A percentile compares a stretch with the other conserved stretches of the same genome.
These are phyloP conservation scores for Kodamaea suecica DNA, from an alignment of 1,139 yeast genomes.

Conservation along the genomic window DNA sequence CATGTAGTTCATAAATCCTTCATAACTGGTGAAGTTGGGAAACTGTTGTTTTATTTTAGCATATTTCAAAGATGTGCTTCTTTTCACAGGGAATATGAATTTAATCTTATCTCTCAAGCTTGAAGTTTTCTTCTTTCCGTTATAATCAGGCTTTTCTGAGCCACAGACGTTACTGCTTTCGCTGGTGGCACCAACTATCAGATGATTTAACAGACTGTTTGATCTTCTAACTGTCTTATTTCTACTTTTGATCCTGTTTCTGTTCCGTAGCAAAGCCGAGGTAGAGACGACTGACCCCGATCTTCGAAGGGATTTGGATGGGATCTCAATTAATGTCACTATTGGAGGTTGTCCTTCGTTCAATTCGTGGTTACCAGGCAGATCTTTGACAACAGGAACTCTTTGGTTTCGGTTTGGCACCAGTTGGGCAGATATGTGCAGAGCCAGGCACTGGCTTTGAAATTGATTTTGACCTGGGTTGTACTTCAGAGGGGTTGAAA, in stretches of 20 bases:
- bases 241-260: constrained; percentile 30
- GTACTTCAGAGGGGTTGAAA: too few species aligned
- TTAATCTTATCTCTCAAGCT: constrained; percentile 9
- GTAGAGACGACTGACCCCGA: constrained; percentile 33
- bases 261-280: constrained; percentile 30
- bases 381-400: neutral
- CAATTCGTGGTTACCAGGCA: constrained; percentile 1
- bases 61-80: constrained; percentile 35
- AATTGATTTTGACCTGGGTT: neutral
- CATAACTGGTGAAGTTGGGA: constrained; percentile 25
- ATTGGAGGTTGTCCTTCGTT: constrained; percentile 14
- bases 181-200: too few species aligned
- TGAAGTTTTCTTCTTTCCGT: constrained; percentile 2
- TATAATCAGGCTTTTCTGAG: neutral
- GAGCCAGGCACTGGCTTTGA: neutral
- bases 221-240: constrained; percentile 28
- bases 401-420: constrained; percentile 1
- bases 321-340: constrained; percentile 31
- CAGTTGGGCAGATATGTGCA: constrained; percentile 1
- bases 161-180: too few species aligned
- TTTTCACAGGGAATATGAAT: constrained; percentile 35
- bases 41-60: constrained; percentile 15
- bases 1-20: constrained; percentile 28
- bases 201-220: constrained; percentile 10
- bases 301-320: constrained; percentile 17